Evolutionary conservation across 441 rosid genomes (phyloP).

Genomic region (Bruguiera hainesii): DNA sequence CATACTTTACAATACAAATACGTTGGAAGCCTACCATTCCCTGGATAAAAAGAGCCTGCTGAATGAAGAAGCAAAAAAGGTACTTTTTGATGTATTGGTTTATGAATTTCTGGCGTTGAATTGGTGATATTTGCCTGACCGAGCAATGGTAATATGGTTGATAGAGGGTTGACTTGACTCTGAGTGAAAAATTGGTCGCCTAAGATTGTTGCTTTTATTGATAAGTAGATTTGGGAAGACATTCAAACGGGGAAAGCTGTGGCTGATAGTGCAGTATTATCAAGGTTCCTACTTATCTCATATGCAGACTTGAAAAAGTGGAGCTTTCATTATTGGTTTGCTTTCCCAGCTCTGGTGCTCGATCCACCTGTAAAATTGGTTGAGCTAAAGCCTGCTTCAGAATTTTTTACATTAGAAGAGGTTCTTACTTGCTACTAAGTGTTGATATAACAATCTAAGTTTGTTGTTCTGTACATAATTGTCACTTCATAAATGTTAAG

Average conservation of each 20-base stretch:
- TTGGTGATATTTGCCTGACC: neutral
- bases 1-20: conserved; percentile 72
- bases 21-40: conserved; percentile 59
- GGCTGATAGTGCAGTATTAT: conserved; percentile 59
- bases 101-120: neutral
- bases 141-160: neutral
- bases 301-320: conserved; percentile 88
- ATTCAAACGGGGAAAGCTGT: conserved; percentile 74
- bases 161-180: neutral
- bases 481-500: conserved; percentile 3
- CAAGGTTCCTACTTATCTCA: conserved; percentile 79
- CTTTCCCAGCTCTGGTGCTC: conserved; percentile 84
- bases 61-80: conserved; percentile 72
- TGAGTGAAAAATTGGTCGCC: neutral
- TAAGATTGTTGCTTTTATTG: conserved; percentile 9
- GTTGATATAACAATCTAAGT: too few relatives aligned
- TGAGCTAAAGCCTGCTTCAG: conserved; percentile 71
- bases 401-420: conserved; percentile 69
- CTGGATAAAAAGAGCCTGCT: conserved; percentile 68
- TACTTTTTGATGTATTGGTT: conserved; percentile 18
- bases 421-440: conserved; percentile 18
- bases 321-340: conserved; percentile 90
- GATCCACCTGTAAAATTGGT: conserved; percentile 77
- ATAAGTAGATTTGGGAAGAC: conserved; percentile 82
- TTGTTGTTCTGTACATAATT: neutral